phyloP scores from a whole-genome alignment of 805 yeast genomes.

The Lachancea mirantina region DNA sequence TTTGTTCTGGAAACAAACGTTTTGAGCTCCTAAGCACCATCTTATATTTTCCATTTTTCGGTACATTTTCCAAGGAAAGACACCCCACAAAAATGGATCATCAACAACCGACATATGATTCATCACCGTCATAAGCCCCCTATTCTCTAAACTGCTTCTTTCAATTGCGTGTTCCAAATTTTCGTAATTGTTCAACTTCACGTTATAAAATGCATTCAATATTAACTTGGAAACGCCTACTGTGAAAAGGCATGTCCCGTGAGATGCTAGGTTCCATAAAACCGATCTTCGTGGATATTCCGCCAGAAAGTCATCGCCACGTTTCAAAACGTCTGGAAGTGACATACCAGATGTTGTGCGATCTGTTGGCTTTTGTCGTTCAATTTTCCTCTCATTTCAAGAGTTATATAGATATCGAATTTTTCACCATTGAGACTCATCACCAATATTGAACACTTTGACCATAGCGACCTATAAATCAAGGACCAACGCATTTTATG shows the following conservation, averaged over 20 bases:
- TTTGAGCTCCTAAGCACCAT: constrained; percentile 94
- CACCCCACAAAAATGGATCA: constrained; percentile 87
- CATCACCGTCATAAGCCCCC: constrained; percentile 81
- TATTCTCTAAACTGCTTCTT: constrained; percentile 56
- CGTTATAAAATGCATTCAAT: constrained; percentile 55
- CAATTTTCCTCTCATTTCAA: not conserved
- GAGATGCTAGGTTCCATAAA: constrained; percentile 64
- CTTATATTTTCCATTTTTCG: constrained; percentile 59
- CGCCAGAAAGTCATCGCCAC: constrained; percentile 66
- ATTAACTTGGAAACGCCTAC: constrained; percentile 58
- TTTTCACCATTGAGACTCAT: not conserved
- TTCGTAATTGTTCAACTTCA: constrained; percentile 54
- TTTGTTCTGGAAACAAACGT: constrained; percentile 68
- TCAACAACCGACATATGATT: constrained; percentile 89
- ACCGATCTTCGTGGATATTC: constrained; percentile 53
- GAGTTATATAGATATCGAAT: not conserved
- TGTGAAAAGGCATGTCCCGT: constrained; percentile 58
- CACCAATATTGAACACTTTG: not conserved
- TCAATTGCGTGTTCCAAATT: constrained; percentile 56
- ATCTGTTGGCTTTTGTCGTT: not conserved
- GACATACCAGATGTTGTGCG: constrained; percentile 43
- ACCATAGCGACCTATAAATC: not conserved
- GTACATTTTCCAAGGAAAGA: constrained; percentile 66
- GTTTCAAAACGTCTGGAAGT: constrained; percentile 53
- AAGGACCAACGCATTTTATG: constrained; percentile 38